phyloP scores from a whole-genome alignment of 805 yeast genomes.

The Ogataea methylovora region DNA sequence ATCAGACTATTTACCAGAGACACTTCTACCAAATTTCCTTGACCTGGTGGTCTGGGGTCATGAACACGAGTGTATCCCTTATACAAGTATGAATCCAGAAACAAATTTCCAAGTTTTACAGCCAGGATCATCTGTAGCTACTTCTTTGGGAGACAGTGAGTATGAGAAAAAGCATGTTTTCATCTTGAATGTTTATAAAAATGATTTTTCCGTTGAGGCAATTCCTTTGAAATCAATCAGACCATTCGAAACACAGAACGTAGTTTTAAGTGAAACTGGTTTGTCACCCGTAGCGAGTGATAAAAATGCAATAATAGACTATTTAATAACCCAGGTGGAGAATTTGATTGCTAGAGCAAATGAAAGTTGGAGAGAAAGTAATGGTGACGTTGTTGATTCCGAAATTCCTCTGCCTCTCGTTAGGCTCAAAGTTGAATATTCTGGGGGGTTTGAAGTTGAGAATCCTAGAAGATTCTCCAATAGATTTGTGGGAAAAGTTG shows the following conservation, averaged over 20 bases:
- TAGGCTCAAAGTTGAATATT: conserved; percentile 77
- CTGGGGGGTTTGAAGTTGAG: conserved; percentile 88
- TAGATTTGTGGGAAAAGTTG: conserved; percentile 83
- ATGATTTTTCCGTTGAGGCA: conserved; percentile 48
- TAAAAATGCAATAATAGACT: conserved; percentile 52
- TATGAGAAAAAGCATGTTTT: conserved; percentile 68
- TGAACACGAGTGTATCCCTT: conserved; percentile 88
- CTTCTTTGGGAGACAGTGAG: conserved; percentile 83
- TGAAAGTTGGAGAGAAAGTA: conserved; percentile 33
- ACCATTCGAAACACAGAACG: conserved; percentile 71
- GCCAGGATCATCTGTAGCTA: conserved; percentile 92
- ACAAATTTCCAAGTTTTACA: conserved; percentile 74
- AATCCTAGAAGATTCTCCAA: conserved; percentile 86
- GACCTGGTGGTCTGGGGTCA: conserved; percentile 95
- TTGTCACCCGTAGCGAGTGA: conserved; percentile 56
- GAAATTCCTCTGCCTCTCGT: conserved; percentile 70
- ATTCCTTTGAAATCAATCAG: conserved; percentile 65
- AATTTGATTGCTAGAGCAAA: conserved; percentile 54
- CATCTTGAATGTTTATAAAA: conserved; percentile 56
- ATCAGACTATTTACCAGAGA: conserved; percentile 80
- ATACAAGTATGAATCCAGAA: conserved; percentile 49
- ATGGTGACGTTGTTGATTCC: conserved; percentile 11
- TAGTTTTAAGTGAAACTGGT: conserved; percentile 46
- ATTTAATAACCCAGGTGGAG: conserved; percentile 58
- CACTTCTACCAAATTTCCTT: conserved; percentile 70